Evolutionary conservation across 495 filamentous ascomycete species (phyloP).

Genomic region (Friedmanniomyces endolithicus): DNA sequence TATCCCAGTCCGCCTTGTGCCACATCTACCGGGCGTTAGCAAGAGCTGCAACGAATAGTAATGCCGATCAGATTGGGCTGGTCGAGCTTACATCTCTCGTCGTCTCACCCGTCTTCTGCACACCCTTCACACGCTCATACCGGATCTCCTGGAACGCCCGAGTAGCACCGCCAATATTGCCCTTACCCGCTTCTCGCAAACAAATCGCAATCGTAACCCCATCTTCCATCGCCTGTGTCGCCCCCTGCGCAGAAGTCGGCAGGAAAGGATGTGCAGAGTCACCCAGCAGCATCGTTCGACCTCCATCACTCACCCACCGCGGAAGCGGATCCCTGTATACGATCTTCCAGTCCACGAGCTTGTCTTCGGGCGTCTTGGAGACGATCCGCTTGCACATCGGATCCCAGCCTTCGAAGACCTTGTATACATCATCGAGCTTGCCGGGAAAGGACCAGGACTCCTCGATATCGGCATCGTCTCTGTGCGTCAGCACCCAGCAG

Average conservation of each 20-base stretch:
- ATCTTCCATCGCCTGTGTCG: constrained; percentile 62
- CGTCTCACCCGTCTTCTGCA: constrained; percentile 21
- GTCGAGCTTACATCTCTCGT: constrained; percentile 13
- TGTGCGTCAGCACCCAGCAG: constrained; percentile 60
- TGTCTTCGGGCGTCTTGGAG: constrained; percentile 43
- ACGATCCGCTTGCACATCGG: constrained; percentile 46
- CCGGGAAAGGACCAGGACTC: constrained; percentile 55
- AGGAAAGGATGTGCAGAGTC: constrained; percentile 65
- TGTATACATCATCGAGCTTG: constrained; percentile 45
- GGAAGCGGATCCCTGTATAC: constrained; percentile 58
- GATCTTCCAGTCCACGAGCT: constrained; percentile 58
- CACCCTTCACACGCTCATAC: constrained; percentile 18
- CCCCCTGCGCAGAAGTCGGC: constrained; percentile 59
- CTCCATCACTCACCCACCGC: constrained; percentile 47
- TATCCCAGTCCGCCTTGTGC: constrained; percentile 21
- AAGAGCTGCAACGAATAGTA: background rate
- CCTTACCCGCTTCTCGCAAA: constrained; percentile 44
- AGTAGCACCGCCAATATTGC: constrained; percentile 35
- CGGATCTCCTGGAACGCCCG: constrained; percentile 40
- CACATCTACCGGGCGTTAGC: constrained; percentile 9
- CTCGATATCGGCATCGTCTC: constrained; percentile 47
- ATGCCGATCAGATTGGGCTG: background rate
- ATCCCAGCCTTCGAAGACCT: constrained; percentile 57
- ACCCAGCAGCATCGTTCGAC: constrained; percentile 51
- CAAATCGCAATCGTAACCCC: constrained; percentile 53